Evolutionary conservation across 495 filamentous ascomycete genomes (phyloP), one percentile per base, ranked within the genome.

Genomic region (Achaetomiella virescens): DNA sequence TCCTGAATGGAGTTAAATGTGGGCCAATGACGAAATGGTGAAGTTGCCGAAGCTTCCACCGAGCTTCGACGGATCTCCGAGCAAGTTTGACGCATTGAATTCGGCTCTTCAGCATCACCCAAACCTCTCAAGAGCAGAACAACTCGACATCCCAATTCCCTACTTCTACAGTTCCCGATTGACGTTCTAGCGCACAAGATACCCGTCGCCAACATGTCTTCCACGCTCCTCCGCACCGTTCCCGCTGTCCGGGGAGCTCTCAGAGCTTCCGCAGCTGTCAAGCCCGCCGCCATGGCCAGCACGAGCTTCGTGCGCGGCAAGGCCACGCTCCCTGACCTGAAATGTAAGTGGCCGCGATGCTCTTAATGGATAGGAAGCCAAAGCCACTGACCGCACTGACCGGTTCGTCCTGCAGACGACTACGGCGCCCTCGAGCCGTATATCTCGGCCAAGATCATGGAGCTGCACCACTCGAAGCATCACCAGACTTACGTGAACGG

Each of bases 391-490:
- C n/a, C n/a, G 27, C 9, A 12, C 41, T 64, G 18, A 67, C 41
- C 14, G 24, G 2, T 24, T 35, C 20, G 42, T 15, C 2, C 17
- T 18, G 1, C 57, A 91, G 87, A 91, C 67, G 89, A 91, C 75
- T 93, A 90, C 74, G 84, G 84, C 59, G 93, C 90, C 22, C 89
- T 98, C 66, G 93, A 98, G 72, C 93, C 93, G 60, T 73, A 88
- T 70, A 95, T 98, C 76, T 91, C 87, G 40, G 91, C 89, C 75
- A 85, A 90, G 80, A 98, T 98, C 77, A 98, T 98, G 93, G 92
- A 98, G 81, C 79, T 90, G 8, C 87, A 90, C 74, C 83, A 90
- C 80, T 78, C 75, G 65, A 87, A 84, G 65, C 87, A 90, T 75
- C 87, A 90, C 75, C 76, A 87, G 63, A 87, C 86, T 57, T 90